Conservation (phyloP, 1,139 yeast genomes). For the Arxiozyma telluris region DNA sequence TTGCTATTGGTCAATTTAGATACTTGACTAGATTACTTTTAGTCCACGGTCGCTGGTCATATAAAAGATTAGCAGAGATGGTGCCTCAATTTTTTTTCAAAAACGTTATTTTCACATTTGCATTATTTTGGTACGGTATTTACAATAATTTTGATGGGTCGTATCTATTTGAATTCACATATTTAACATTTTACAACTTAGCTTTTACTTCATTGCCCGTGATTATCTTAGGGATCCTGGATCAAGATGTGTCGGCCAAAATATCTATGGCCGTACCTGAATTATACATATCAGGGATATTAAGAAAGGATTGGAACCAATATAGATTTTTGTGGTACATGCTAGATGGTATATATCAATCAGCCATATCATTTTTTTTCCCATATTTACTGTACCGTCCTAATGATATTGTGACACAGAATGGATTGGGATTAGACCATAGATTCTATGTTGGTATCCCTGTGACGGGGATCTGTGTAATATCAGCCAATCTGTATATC, state of each 20-base stretch:
- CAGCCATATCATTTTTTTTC: conserved; percentile 75
- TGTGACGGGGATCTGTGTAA: conserved; percentile 70
- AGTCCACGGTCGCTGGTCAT: conserved; percentile 96
- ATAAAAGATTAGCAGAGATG: conserved; percentile 87
- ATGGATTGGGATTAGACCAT: conserved; percentile 68
- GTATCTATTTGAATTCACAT: conserved; percentile 85
- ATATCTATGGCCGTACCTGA: conserved; percentile 83
- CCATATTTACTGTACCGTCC: conserved; percentile 63
- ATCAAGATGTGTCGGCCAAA: conserved; percentile 82
- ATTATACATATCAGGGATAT: conserved; percentile 74
- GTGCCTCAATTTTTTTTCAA: conserved; percentile 89
- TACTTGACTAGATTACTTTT: conserved; percentile 67
- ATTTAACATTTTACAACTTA: conserved; percentile 83
- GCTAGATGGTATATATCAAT: conserved; percentile 83
- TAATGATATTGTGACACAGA: conserved; percentile 46
- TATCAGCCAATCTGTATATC: conserved; percentile 73
- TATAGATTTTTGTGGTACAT: conserved; percentile 74
- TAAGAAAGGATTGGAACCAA: conserved; percentile 74
- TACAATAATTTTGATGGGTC: conserved; percentile 83
- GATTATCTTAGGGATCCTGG: conserved; percentile 79
- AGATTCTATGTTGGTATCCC: conserved; percentile 79
- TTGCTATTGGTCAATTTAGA: conserved; percentile 92
- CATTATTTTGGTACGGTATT: conserved; percentile 90
- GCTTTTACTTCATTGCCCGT: conserved; percentile 95
- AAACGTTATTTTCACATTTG: conserved; percentile 78